These are phyloP conservation scores for Aphanomyces astaci DNA, from an alignment of 352 stramenopile genomes.

Conservation along the genomic window DNA sequence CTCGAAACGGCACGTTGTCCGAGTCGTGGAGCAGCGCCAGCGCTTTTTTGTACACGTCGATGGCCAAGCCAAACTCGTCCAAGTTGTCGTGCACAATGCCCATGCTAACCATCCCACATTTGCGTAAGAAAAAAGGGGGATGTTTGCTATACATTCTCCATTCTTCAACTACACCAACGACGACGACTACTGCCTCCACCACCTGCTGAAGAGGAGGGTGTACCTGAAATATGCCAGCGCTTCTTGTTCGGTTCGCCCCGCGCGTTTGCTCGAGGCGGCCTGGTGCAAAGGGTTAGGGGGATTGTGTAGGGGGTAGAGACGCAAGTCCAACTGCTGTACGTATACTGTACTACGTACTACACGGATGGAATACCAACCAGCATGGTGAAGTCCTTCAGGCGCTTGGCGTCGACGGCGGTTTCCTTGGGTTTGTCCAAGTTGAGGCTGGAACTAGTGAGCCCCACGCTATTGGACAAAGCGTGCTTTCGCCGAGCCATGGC, in stretches of 20 bases:
- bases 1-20: slow-evolving; percentile 64
- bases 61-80: slow-evolving; percentile 70
- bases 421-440: slow-evolving; percentile 40
- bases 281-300: slow-evolving; percentile 19
- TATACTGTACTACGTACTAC: not conserved
- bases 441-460: slow-evolving; percentile 25
- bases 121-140: no score
- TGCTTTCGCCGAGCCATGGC: slow-evolving; percentile 41
- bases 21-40: slow-evolving; percentile 79
- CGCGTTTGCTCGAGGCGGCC: slow-evolving; percentile 77
- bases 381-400: slow-evolving; percentile 77
- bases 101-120: no score
- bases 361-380: slow-evolving; percentile 26
- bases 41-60: slow-evolving; percentile 80
- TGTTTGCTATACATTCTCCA: slow-evolving; percentile 10
- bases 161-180: not conserved
- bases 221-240: slow-evolving; percentile 77
- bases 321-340: not conserved
- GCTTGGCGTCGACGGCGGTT: slow-evolving; percentile 53
- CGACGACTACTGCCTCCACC: not conserved
- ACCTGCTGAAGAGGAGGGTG: not conserved
- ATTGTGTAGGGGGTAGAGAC: not conserved
- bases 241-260: slow-evolving; percentile 72
- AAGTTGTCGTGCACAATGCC: slow-evolving; percentile 85
- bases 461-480: slow-evolving; percentile 29